phyloP scores from a whole-genome alignment of 106 monocot genomes.

The Phalaenopsis aphrodite region DNA sequence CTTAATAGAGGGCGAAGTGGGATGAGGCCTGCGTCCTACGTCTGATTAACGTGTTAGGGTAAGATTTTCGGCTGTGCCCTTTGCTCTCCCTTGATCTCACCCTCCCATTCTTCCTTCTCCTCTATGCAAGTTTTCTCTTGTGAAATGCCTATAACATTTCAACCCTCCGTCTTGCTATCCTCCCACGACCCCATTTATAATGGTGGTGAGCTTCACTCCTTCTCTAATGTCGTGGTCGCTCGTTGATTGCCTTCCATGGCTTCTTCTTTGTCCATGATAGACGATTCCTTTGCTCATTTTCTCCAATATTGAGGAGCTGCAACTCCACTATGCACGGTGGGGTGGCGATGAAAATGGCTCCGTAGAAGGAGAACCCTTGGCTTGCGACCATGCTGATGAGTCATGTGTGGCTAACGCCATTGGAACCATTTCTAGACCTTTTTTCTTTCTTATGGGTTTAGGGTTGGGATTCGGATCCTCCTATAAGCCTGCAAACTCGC shows the following conservation, averaged over 20 bases:
- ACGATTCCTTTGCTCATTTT: not conserved
- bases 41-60: too few species aligned
- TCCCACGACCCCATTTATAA: too few species aligned
- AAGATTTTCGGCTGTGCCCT: too few species aligned
- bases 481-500: conserved; percentile 96
- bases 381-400: conserved; percentile 64
- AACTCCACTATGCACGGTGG: conserved; percentile 40
- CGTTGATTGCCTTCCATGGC: not conserved
- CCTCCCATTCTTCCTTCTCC: too few species aligned
- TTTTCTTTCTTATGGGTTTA: conserved; percentile 82
- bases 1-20: too few species aligned
- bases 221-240: not conserved
- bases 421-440: conserved; percentile 93
- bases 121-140: too few species aligned
- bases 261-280: not conserved
- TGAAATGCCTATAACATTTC: not conserved
- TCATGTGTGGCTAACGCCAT: conserved; percentile 85
- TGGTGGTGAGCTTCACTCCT: too few species aligned
- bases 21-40: too few species aligned
- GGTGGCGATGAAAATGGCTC: not conserved
- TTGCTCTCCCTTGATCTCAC: too few species aligned
- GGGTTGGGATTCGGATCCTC: conserved; percentile 94
- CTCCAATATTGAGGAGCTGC: conserved; percentile 49
- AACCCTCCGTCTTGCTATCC: not conserved
- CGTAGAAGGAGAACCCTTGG: conserved; percentile 7